A percentile compares a stretch with the other conserved stretches of the same genome.
These are phyloP conservation scores for Ceratocystis colombiana DNA, from an alignment of 2,329 filamentous ascomycete species.

Conservation along the genomic window DNA sequence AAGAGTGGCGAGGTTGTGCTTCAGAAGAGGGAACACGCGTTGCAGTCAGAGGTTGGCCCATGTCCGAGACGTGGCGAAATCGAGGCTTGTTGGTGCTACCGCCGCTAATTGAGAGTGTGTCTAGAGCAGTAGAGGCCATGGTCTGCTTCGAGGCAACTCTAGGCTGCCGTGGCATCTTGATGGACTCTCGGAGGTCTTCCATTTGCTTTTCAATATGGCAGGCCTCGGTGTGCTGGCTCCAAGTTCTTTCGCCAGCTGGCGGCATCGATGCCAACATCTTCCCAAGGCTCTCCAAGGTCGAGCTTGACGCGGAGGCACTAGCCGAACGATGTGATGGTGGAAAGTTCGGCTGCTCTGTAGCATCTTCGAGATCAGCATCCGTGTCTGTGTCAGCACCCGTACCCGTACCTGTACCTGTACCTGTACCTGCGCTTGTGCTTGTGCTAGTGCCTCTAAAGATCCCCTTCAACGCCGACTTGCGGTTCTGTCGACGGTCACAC, in stretches of 20 bases:
- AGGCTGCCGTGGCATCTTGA: not conserved
- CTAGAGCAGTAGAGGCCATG: not conserved
- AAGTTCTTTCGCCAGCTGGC: not conserved
- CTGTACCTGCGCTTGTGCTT: not conserved
- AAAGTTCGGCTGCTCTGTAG: not conserved
- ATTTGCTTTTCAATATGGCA: constrained; percentile 8
- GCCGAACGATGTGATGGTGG: not conserved
- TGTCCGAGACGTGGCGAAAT: constrained; percentile 7
- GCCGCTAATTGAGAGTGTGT: not conserved
- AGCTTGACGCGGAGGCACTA: not conserved
- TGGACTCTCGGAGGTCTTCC: not conserved
- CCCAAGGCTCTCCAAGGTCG: not conserved
- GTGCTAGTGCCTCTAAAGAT: not conserved
- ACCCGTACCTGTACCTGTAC: not conserved
- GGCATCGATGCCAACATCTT: constrained; percentile 5
- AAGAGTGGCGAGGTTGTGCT: not conserved
- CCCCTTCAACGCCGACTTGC: constrained; percentile 1
- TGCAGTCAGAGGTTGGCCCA: not conserved
- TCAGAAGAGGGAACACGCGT: not conserved
- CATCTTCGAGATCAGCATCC: not conserved
- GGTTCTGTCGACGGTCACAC: not conserved
- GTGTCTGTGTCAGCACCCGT: not conserved
- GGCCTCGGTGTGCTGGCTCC: constrained; percentile 11
- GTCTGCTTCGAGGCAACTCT: not conserved
- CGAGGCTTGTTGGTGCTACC: not conserved